Evolutionary conservation across 2,329 filamentous ascomycete genomes (phyloP).

Genomic region (Nothophaeocryptopus gaeumannii): DNA sequence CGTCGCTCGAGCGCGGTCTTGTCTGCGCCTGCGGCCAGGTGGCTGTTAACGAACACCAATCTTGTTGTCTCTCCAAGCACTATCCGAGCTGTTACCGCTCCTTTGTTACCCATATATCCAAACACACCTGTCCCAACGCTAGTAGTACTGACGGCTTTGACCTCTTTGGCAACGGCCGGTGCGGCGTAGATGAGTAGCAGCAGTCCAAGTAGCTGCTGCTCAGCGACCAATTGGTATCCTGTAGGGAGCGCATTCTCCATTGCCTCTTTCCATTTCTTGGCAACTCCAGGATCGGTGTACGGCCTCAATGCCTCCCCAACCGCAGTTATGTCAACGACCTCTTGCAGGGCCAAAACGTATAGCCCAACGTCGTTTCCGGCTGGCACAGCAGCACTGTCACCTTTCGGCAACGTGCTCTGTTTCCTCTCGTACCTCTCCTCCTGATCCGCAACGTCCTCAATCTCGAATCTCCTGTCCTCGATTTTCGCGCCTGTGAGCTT

Average conservation of each 20-base stretch:
- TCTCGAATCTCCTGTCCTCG: slow-evolving; percentile 12
- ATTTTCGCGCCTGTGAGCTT: slow-evolving; percentile 55
- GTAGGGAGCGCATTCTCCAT: slow-evolving; percentile 70
- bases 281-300: slow-evolving; percentile 69
- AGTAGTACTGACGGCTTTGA: slow-evolving; percentile 78
- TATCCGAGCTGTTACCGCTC: slow-evolving; percentile 76
- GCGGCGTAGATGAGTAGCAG: slow-evolving; percentile 83
- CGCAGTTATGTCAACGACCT: slow-evolving; percentile 82
- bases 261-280: slow-evolving; percentile 76
- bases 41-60: slow-evolving; percentile 85
- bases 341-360: slow-evolving; percentile 87
- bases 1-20: slow-evolving; percentile 73
- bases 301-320: slow-evolving; percentile 74
- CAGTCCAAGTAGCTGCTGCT: slow-evolving; percentile 83
- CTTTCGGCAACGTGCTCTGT: slow-evolving; percentile 43
- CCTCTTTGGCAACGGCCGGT: slow-evolving; percentile 66
- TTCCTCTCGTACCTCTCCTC: slow-evolving; percentile 47
- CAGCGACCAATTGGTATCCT: slow-evolving; percentile 72
- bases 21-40: slow-evolving; percentile 84
- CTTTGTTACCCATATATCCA: slow-evolving; percentile 96
- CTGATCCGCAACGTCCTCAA: slow-evolving; percentile 47
- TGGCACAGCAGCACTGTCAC: slow-evolving; percentile 49
- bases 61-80: slow-evolving; percentile 86
- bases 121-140: slow-evolving; percentile 85
- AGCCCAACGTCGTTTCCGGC: slow-evolving; percentile 72